Evolutionary conservation across 2,329 filamentous ascomycete genomes (phyloP).

Genomic region (Pseudogymnoascus verrucosus): DNA sequence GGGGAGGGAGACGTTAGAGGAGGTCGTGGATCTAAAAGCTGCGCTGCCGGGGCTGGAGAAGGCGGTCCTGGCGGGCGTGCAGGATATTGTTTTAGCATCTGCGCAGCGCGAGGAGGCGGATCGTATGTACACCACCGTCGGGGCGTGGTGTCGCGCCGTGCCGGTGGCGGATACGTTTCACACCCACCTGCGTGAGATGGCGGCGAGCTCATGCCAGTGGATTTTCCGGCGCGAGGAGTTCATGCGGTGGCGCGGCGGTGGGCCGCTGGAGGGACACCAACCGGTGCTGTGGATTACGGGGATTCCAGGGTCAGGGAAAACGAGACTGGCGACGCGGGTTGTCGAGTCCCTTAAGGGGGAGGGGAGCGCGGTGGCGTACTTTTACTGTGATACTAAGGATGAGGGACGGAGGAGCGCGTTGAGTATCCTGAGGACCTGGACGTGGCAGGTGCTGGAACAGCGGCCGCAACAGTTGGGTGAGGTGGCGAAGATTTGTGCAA

Average conservation of each 20-base stretch:
- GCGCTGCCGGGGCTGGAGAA: background rate
- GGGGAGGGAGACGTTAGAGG: background rate
- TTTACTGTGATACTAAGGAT: background rate
- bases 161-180: constrained; percentile 1
- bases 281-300: background rate
- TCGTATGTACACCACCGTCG: background rate
- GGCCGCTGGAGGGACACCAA: background rate
- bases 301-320: background rate
- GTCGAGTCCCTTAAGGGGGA: background rate
- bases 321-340: background rate
- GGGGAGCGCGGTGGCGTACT: background rate
- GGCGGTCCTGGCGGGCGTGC: background rate
- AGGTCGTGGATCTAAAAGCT: background rate
- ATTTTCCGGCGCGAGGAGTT: background rate
- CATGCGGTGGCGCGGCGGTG: background rate
- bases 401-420: background rate
- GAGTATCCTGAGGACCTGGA: background rate
- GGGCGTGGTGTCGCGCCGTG: background rate
- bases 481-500: background rate
- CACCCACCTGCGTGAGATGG: background rate
- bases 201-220: background rate
- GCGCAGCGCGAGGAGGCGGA: background rate
- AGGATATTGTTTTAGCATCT: background rate
- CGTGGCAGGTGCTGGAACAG: background rate
- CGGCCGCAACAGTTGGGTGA: background rate